Percentiles rank a stretch among this genome's conserved stretches.
Evolutionary conservation across 768 basidiomycete species (phyloP).

Genomic region (Pseudohyphozyma bogoriensis): DNA sequence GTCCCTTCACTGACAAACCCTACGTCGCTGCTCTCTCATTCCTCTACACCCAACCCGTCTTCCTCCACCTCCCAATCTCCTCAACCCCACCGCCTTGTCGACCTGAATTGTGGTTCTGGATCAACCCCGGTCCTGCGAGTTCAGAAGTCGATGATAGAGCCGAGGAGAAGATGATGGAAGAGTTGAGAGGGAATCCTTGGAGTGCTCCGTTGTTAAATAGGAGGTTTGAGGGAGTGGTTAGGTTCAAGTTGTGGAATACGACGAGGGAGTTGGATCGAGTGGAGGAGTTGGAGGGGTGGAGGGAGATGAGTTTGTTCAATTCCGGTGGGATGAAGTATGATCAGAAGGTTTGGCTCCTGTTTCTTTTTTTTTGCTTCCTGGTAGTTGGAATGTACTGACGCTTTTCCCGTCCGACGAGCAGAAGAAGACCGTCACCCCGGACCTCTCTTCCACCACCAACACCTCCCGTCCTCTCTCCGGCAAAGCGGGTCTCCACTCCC

Average conservation of each 20-base stretch:
- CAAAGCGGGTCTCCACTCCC: background rate
- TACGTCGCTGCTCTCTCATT: slow-evolving; percentile 94
- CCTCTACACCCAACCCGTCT: slow-evolving; percentile 89
- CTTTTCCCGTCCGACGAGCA: background rate
- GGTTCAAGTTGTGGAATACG: slow-evolving; percentile 97
- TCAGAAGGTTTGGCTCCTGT: too few relatives aligned
- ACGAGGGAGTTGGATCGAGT: slow-evolving; percentile 90
- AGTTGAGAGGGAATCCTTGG: slow-evolving; percentile 76
- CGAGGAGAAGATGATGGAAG: slow-evolving; percentile 66
- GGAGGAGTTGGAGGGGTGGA: slow-evolving; percentile 80
- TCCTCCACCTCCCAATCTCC: slow-evolving; percentile 41
- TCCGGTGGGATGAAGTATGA: background rate
- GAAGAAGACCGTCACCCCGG: background rate
- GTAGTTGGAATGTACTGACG: background rate
- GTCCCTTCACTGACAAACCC: slow-evolving; percentile 95
- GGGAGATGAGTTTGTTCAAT: slow-evolving; percentile 73
- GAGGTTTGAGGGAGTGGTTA: slow-evolving; percentile 80
- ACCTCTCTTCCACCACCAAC: background rate
- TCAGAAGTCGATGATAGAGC: slow-evolving; percentile 63
- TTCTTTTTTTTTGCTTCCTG: too few relatives aligned
- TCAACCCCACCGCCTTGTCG: slow-evolving; percentile 48
- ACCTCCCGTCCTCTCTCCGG: background rate
- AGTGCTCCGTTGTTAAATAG: slow-evolving; percentile 87
- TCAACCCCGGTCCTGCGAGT: slow-evolving; percentile 91
- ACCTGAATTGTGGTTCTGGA: slow-evolving; percentile 95